These are phyloP conservation scores for Solanum hybrid DNA, from an alignment of 305 asterid genomes.

Conservation along the genomic window DNA sequence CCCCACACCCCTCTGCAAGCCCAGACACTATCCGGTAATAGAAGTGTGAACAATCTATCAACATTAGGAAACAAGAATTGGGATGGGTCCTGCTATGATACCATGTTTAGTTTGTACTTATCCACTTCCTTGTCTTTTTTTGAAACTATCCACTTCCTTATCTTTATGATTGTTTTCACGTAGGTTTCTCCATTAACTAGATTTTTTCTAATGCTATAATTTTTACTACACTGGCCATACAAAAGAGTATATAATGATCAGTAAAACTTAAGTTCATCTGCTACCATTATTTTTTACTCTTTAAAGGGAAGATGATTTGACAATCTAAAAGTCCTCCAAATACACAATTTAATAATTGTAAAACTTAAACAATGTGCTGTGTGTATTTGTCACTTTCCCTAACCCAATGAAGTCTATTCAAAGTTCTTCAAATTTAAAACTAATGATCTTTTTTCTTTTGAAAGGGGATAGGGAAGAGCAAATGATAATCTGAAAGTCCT, in stretches of 20 bases:
- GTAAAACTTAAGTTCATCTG: neutral
- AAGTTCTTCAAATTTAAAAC: slow-evolving; percentile 4
- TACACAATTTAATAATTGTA: neutral
- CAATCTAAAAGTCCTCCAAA: neutral
- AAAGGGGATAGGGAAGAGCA: neutral
- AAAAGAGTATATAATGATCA: neutral
- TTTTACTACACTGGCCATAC: neutral
- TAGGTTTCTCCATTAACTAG: neutral
- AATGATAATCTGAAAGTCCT: neutral
- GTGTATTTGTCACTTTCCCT: neutral
- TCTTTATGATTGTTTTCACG: neutral
- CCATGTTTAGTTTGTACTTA: neutral
- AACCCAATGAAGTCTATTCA: neutral
- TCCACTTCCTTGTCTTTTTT: neutral
- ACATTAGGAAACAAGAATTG: neutral
- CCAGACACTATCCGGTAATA: neutral
- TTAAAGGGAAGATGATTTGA: neutral
- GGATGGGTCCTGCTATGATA: neutral
- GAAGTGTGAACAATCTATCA: neutral
- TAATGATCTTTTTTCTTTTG: neutral
- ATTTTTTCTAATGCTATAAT: neutral
- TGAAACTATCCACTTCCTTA: neutral
- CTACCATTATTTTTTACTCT: neutral
- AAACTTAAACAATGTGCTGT: neutral
- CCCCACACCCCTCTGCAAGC: neutral